phyloP scores from a whole-genome alignment of 228 moss, liverwort and hornwort species.

The Sphagnum fallax region DNA sequence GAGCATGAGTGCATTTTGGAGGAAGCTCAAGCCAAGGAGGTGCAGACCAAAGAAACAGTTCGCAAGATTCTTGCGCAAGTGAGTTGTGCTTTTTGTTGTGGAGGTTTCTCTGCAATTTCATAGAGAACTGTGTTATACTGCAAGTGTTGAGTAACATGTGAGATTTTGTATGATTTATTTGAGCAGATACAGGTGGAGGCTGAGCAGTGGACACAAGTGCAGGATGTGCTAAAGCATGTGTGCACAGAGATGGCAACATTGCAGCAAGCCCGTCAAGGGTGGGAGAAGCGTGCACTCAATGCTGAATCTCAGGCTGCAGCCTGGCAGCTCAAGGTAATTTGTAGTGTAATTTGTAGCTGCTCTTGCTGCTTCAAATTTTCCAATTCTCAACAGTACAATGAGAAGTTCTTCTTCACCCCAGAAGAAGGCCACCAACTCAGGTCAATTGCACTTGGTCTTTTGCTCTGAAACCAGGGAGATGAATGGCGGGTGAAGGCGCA shows the following conservation, averaged over 20 bases:
- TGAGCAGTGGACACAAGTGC: conserved; percentile 60
- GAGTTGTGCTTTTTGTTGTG: not conserved
- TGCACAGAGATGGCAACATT: conserved; percentile 45
- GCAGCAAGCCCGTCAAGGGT: conserved; percentile 40
- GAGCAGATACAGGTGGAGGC: conserved; percentile 52
- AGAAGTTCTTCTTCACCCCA: too few relatives aligned
- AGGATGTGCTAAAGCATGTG: conserved; percentile 49
- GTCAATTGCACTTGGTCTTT: not conserved
- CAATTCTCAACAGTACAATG: too few relatives aligned
- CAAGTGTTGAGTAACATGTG: too few relatives aligned
- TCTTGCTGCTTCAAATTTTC: too few relatives aligned
- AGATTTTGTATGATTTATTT: not conserved
- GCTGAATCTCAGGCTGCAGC: conserved; percentile 35
- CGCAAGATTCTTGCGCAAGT: conserved; percentile 56
- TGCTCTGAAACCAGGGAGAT: conserved; percentile 16
- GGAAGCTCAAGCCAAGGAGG: conserved; percentile 38
- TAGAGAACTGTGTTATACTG: too few relatives aligned
- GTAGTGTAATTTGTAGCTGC: not conserved
- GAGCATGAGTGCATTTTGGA: conserved; percentile 44
- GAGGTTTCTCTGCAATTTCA: not conserved
- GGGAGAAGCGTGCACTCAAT: conserved; percentile 58
- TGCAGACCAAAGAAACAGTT: conserved; percentile 46
- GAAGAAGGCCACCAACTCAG: too few relatives aligned
- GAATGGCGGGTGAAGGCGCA: conserved; percentile 39
- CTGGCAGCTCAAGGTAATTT: conserved; percentile 32